Percentiles rank a stretch among this genome's conserved stretches.
Conservation (phyloP, 2,329 filamentous ascomycete genomes). For the Grosmannia penicillata region DNA sequence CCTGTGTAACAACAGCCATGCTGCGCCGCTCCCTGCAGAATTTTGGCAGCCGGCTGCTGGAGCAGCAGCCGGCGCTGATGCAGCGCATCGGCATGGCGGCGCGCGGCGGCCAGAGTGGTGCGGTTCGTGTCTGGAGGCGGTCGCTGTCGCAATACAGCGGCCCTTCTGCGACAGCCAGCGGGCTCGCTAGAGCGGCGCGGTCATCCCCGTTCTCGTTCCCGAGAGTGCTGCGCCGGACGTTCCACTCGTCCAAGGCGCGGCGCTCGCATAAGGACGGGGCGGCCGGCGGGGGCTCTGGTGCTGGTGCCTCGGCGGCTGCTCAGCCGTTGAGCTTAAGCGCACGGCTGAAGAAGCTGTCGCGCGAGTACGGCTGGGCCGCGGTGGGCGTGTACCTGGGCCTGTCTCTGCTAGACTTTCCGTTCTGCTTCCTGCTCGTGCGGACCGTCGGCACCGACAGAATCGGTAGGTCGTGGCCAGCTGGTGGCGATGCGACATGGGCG, state of each 20-base stretch:
- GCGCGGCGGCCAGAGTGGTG: not conserved
- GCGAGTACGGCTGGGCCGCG: constrained; percentile 89
- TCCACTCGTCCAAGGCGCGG: constrained; percentile 15
- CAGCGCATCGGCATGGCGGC: not conserved
- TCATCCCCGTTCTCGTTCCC: not conserved
- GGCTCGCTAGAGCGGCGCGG: not conserved
- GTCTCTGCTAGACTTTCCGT: constrained; percentile 79
- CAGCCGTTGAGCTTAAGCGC: constrained; percentile 44
- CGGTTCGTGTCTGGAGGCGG: not conserved
- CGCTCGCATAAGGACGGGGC: no score
- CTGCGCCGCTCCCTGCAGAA: not conserved
- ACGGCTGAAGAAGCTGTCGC: constrained; percentile 66
- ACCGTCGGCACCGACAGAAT: constrained; percentile 75
- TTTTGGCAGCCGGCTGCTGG: not conserved
- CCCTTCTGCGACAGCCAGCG: no score
- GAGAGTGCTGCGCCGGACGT: constrained; percentile 12
- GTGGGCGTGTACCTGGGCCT: constrained; percentile 79
- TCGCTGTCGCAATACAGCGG: not conserved
- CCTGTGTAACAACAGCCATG: not conserved
- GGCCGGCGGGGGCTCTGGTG: no score
- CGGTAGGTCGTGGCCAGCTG: constrained; percentile 33
- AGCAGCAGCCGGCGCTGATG: not conserved
- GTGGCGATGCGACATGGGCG: not conserved
- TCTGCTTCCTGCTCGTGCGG: constrained; percentile 82
- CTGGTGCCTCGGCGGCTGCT: no score